Conservation (phyloP, 78 protist genomes). For the slime mould (Dictyostelium discoideum) region DNA sequence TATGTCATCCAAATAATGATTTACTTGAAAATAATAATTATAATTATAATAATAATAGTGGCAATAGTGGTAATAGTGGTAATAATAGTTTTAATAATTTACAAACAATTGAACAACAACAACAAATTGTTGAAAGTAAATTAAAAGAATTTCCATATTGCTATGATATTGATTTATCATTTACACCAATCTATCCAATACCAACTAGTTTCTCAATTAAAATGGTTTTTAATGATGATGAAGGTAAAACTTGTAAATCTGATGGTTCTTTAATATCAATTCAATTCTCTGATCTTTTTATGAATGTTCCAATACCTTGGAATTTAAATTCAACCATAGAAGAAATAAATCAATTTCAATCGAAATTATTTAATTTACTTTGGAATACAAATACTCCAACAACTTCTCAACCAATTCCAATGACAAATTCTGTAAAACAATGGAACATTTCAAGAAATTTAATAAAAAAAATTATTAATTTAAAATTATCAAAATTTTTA, state of each 20-base stretch:
- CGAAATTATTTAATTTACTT: not conserved
- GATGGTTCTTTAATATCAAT: slow-evolving; percentile 38
- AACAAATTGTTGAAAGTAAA: not conserved
- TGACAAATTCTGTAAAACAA: slow-evolving; percentile 23
- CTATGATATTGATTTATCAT: slow-evolving; percentile 52
- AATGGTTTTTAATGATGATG: slow-evolving; percentile 70
- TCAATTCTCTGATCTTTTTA: slow-evolving; percentile 28
- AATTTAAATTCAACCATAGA: not conserved
- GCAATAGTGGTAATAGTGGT: no score
- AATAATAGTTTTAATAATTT: not conserved
- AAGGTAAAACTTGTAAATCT: slow-evolving; percentile 75
- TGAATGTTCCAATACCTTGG: slow-evolving; percentile 52
- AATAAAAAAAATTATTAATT: not conserved
- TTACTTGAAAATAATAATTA: not conserved
- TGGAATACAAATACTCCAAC: not conserved
- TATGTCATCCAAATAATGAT: slow-evolving; percentile 34
- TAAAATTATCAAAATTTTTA: not conserved
- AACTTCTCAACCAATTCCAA: not conserved
- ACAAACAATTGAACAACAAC: not conserved
- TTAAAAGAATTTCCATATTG: slow-evolving; percentile 59
- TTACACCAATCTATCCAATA: slow-evolving; percentile 57
- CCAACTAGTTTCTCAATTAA: slow-evolving; percentile 30
- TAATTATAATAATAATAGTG: not conserved
- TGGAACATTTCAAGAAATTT: not conserved
- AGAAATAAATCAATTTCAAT: slow-evolving; percentile 12